Base-by-base conservation (phyloP, 1,139 yeast species). In the Geotrichum klebahnii region DNA sequence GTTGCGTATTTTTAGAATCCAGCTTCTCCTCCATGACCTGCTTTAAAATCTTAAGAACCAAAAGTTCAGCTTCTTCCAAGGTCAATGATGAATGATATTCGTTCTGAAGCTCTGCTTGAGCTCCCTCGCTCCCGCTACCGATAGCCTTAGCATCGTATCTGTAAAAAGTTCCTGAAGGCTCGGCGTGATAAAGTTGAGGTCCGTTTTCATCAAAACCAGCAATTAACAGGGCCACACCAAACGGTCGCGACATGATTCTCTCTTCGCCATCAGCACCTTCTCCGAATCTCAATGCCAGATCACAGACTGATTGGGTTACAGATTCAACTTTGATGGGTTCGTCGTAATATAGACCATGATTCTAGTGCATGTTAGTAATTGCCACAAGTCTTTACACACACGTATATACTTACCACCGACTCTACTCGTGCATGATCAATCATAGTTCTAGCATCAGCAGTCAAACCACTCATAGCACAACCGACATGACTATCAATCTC, bases 21-120 rank as follows among this genome's bases (percentile, higher is more conserved):
- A 94, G 76, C 71, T 92, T 92, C 71, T 94, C 99, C 73, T 94
- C 99, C 99, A 94, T 94, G 45, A 94, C 99, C 71, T 94, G 98
- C 68, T 90, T 90, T 63, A 94, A 78, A 52, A 87, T 87, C 74
- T 90, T 90, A 65, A 94, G 78, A 10, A 92, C 84, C 65, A 94
- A 76, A 44, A 86, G 71, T 72, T 94, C 98, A 6, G 97, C 98
- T 66, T 94, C 98, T 60, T 82, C 81, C 63, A 92, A 75, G n/a
- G 97, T 88, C 63, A 94, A 75, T 19, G 95, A 86, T 61, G 90
- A 84, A 70, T 92, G 97, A 71, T 94, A 94, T 71, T 94, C 97
- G 64, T 90, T 92, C 69, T 92, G 96, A 64, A 94, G 77, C 69
- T 94, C 99, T 1, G 97, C 86, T 70, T 94, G 98, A 1, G 99